A percentile compares a stretch with the other conserved stretches of the same genome.
Conservation (phyloP, 2,329 filamentous ascomycete species). For the Ceratocystis cacaofunesta region DNA sequence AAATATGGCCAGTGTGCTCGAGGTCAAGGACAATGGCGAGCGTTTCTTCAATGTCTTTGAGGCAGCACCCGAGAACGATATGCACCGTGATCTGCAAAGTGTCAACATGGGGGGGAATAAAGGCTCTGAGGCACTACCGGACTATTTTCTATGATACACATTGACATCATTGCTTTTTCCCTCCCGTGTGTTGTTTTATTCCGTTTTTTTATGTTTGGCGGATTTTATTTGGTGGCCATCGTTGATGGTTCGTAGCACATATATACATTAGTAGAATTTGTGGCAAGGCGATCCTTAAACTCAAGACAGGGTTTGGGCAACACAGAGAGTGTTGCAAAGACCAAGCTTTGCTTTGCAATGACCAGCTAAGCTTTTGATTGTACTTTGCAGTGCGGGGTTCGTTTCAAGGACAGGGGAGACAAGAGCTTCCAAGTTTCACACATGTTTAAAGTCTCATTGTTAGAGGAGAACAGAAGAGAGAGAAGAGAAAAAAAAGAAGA, state of each 20-base stretch:
- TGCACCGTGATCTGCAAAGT: constrained; percentile 71
- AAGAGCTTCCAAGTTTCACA: background rate
- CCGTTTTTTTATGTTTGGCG: background rate
- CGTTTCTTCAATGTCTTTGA: constrained; percentile 97
- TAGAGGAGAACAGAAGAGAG: background rate
- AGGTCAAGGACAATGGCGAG: constrained; percentile 86
- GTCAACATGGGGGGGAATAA: constrained; percentile 52
- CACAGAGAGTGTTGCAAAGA: too few species aligned
- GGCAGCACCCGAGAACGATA: constrained; percentile 87
- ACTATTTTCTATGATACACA: constrained; percentile 48
- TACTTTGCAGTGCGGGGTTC: background rate
- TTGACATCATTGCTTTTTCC: background rate
- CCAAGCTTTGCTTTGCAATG: background rate
- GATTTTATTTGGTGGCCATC: background rate
- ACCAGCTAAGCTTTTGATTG: background rate
- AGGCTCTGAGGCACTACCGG: constrained; percentile 48
- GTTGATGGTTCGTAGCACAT: background rate
- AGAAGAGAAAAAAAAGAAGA: background rate
- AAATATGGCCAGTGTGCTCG: constrained; percentile 91
- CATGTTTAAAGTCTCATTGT: background rate
- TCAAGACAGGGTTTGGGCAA: too few species aligned
- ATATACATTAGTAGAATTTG: background rate
- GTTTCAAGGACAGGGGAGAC: background rate
- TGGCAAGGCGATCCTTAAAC: too few species aligned
- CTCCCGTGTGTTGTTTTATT: background rate